Conservation (phyloP, 495 filamentous ascomycete genomes). For the Hyaloscypha bicolor region DNA sequence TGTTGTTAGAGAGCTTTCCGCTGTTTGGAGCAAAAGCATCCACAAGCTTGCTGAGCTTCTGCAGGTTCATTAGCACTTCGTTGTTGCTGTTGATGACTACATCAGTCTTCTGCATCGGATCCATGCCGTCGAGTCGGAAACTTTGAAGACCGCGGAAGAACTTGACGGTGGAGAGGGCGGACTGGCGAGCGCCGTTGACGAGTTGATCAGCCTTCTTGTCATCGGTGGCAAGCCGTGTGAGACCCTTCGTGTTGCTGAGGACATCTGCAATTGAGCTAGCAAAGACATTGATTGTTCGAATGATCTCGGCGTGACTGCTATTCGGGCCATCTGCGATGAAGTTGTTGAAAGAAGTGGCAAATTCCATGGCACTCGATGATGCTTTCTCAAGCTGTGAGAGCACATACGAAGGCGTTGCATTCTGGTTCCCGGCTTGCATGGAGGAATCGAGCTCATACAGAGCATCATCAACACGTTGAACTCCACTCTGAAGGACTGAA, state of each 20-base stretch:
- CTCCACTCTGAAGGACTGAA: slow-evolving; percentile 90
- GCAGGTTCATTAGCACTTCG: slow-evolving; percentile 88
- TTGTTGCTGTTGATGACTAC: slow-evolving; percentile 96
- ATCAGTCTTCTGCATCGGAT: slow-evolving; percentile 85
- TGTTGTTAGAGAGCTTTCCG: slow-evolving; percentile 70
- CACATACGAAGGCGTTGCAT: slow-evolving; percentile 93
- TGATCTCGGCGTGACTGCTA: slow-evolving; percentile 87
- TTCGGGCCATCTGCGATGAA: slow-evolving; percentile 97
- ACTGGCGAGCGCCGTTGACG: slow-evolving; percentile 76
- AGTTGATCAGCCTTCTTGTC: slow-evolving; percentile 91
- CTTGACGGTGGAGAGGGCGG: slow-evolving; percentile 84
- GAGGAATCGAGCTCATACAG: slow-evolving; percentile 95
- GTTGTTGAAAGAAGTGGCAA: slow-evolving; percentile 96
- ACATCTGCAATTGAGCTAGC: slow-evolving; percentile 91
- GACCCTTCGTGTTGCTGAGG: slow-evolving; percentile 92
- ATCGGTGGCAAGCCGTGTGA: slow-evolving; percentile 91
- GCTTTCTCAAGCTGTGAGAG: slow-evolving; percentile 97
- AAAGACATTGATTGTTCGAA: slow-evolving; percentile 89
- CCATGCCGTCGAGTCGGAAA: slow-evolving; percentile 88
- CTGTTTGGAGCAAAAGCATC: slow-evolving; percentile 88
- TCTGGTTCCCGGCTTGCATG: slow-evolving; percentile 99
- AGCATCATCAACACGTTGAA: slow-evolving; percentile 93
- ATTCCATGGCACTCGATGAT: slow-evolving; percentile 90
- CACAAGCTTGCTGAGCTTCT: slow-evolving; percentile 87
- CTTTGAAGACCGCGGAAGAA: slow-evolving; percentile 96